Evolutionary conservation across 2,329 filamentous ascomycete species (phyloP).

Genomic region (Xylariaceae sp.): DNA sequence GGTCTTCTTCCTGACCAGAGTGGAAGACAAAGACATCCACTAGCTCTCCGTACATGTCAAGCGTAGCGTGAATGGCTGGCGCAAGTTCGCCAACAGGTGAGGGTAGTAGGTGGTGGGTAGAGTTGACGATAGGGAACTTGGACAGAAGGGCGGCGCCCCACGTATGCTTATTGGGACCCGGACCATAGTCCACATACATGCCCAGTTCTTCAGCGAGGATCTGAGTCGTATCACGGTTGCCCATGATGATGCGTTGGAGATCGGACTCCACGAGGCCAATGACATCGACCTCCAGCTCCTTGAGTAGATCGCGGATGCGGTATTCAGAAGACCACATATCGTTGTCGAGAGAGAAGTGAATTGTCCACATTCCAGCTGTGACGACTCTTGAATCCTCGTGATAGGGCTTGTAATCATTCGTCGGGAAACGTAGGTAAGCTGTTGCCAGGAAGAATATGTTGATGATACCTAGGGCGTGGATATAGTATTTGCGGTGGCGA

Average conservation of each 20-base stretch:
- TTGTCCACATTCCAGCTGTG: constrained; percentile 96
- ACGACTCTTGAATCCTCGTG: constrained; percentile 81
- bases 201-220: constrained; percentile 92
- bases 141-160: constrained; percentile 92
- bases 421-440: constrained; percentile 86
- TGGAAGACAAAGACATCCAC: constrained; percentile 98
- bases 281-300: constrained; percentile 94
- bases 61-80: constrained; percentile 92
- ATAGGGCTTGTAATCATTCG: constrained; percentile 85
- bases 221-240: constrained; percentile 93
- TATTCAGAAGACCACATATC: constrained; percentile 98
- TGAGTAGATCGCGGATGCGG: constrained; percentile 84
- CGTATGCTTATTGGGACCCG: constrained; percentile 97
- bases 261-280: constrained; percentile 92
- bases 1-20: constrained; percentile 95
- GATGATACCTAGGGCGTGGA: constrained; percentile 60
- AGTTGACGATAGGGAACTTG: constrained; percentile 97
- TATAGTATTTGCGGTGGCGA: constrained; percentile 49
- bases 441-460: constrained; percentile 75
- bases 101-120: constrained; percentile 89
- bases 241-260: constrained; percentile 97
- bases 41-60: constrained; percentile 83
- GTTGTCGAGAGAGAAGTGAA: constrained; percentile 96
- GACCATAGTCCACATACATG: constrained; percentile 98
- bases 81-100: constrained; percentile 92